phyloP scores from a whole-genome alignment of 108 stramenopile genomes.

The Asterionellopsis glacialis region DNA sequence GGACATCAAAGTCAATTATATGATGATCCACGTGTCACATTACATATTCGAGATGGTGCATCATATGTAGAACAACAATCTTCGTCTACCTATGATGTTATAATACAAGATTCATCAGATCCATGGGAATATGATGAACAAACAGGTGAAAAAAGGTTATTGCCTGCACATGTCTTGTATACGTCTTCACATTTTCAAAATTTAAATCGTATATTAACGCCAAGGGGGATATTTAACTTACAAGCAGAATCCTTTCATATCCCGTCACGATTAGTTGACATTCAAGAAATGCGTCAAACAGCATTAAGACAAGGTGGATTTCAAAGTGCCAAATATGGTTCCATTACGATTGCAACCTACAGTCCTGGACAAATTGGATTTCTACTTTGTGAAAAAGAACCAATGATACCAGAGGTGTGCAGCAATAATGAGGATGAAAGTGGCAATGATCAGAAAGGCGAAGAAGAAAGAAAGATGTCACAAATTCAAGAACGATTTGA shows the following conservation, averaged over 20 bases:
- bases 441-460: too few relatives aligned
- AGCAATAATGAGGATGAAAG: too few relatives aligned
- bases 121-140: conserved; percentile 52
- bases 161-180: conserved; percentile 65
- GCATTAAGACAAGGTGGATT: conserved; percentile 49
- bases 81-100: conserved; percentile 57
- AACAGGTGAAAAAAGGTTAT: conserved; percentile 28
- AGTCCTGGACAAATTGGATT: conserved; percentile 84
- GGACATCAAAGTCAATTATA: conserved; percentile 40
- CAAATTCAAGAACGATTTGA: conserved; percentile 23
- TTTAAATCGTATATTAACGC: conserved; percentile 41
- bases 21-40: conserved; percentile 60
- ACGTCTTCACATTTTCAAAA: conserved; percentile 41
- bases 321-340: conserved; percentile 47
- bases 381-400: conserved; percentile 51
- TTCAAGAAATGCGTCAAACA: conserved; percentile 45
- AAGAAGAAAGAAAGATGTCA: conserved; percentile 3
- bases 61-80: conserved; percentile 35
- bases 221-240: conserved; percentile 62
- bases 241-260: conserved; percentile 72
- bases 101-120: conserved; percentile 78
- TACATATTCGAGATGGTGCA: conserved; percentile 71
- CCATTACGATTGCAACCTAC: conserved; percentile 57
- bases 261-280: conserved; percentile 54
- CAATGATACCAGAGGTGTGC: too few relatives aligned